These are phyloP conservation scores for Yamadazyma sp. DNA, from an alignment of 805 yeast genomes.

Conservation along the genomic window DNA sequence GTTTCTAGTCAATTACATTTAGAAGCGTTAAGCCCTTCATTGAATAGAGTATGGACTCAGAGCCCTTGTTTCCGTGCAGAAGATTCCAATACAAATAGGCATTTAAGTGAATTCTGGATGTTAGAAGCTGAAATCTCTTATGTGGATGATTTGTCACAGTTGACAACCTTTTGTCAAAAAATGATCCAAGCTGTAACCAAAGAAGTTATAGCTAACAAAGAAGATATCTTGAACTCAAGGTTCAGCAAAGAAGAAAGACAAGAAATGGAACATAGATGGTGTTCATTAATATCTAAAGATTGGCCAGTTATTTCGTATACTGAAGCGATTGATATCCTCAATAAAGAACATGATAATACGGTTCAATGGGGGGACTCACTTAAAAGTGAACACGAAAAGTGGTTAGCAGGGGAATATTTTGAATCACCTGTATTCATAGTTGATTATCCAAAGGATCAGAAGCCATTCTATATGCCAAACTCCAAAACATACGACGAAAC, in stretches of 20 bases:
- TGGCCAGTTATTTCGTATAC: constrained; percentile 78
- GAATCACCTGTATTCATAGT: constrained; percentile 82
- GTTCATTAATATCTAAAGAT: constrained; percentile 34
- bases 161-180: constrained; percentile 63
- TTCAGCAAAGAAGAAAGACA: constrained; percentile 36
- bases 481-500: constrained; percentile 32
- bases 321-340: constrained; percentile 61
- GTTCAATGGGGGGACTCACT: constrained; percentile 67
- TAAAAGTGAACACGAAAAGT: constrained; percentile 86
- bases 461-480: constrained; percentile 89
- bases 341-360: constrained; percentile 20
- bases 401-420: constrained; percentile 71
- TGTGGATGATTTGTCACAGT: constrained; percentile 51
- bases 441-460: constrained; percentile 73
- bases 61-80: constrained; percentile 96
- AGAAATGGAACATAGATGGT: constrained; percentile 56
- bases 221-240: constrained; percentile 34
- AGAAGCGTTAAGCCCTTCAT: constrained; percentile 72
- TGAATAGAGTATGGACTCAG: constrained; percentile 81
- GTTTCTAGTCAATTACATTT: constrained; percentile 92
- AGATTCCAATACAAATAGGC: constrained; percentile 84
- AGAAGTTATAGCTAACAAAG: constrained; percentile 5
- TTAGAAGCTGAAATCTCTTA: constrained; percentile 86
- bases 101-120: constrained; percentile 96
- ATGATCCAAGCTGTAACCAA: constrained; percentile 56